Conservation (phyloP, 139 green algal genomes). For the Chlorella vulgaris region DNA sequence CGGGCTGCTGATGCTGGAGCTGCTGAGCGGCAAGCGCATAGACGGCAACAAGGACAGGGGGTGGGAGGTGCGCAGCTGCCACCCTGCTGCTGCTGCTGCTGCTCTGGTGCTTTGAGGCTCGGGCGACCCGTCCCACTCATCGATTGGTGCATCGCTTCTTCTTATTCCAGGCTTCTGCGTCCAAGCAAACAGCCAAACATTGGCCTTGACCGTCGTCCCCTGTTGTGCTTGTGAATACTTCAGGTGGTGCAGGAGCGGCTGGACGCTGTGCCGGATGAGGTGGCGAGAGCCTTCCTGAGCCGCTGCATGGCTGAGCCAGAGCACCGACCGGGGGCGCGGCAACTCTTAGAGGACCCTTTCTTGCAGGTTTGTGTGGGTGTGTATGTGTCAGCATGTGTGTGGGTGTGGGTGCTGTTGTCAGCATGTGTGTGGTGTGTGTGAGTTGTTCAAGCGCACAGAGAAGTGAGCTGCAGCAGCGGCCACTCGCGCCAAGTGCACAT, state of each 20-base stretch:
- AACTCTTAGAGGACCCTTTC: slow-evolving; percentile 91
- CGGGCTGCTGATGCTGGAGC: slow-evolving; percentile 96
- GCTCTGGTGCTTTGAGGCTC: not conserved
- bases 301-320: slow-evolving; percentile 75
- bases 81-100: not conserved
- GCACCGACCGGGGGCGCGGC: slow-evolving; percentile 66
- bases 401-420: too few species aligned
- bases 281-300: slow-evolving; percentile 76
- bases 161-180: too few species aligned
- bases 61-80: slow-evolving; percentile 27
- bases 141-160: too few species aligned
- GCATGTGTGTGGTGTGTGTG: too few species aligned
- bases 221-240: too few species aligned
- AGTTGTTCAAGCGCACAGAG: too few species aligned
- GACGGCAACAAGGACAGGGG: slow-evolving; percentile 67
- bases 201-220: too few species aligned
- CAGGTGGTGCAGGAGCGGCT: slow-evolving; percentile 56
- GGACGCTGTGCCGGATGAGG: slow-evolving; percentile 71
- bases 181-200: too few species aligned
- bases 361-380: slow-evolving; percentile 38
- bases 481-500: too few species aligned
- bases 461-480: too few species aligned
- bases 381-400: too few species aligned
- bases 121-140: not conserved
- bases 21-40: slow-evolving; percentile 58